Evolutionary conservation across 2,329 filamentous ascomycete species (phyloP), one percentile per base, ranked within the genome.

Genomic region (Penicillium sp.): DNA sequence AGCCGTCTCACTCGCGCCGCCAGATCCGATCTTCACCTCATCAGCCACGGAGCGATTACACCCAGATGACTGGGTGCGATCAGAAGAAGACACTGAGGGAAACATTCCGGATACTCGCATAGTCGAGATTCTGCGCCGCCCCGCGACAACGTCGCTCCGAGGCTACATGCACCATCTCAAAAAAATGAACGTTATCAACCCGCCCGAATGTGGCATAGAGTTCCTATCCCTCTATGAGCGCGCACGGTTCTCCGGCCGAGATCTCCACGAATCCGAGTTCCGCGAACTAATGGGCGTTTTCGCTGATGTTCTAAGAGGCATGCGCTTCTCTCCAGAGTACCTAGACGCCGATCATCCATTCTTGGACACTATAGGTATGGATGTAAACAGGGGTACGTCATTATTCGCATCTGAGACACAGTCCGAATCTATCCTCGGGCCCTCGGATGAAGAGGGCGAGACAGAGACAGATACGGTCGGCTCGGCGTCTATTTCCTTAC

Each of bases 181-280:
- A 5, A 82, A 82, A 3, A 78, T 96, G 26, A 87, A 86, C 3
- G 85, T 96, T 61, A 81, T 88, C 74, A 67, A 83, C 67, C 74
- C 87, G 75, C 71, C 76, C 8, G 73, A 78, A n/a, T 69, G 85
- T 23, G 79, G 81, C 17, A 71, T 81, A 3, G 76, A 80, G 2
- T 99, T 98, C 72, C 79, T 97, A 21, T 77, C 84, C 1, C 80
- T 86, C 21, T 99, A 97, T 78, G 95, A 98, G 78, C 83, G 86
- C 61, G 92, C 93, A 3, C 89, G 94, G 46, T 99, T 96, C 79
- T 93, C 91, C 2, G 86, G 85, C 0, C 80, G 82, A 5, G 85
- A 90, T 1, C 80, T 97, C 4, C 85, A 86, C 3, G 90, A 93
- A 68, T 71, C 78, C 0, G 85, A 90, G 56, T 98, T 99, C 73